Base-by-base conservation (phyloP, 805 yeast species). In the Cyberlindnera suaveolens region DNA sequence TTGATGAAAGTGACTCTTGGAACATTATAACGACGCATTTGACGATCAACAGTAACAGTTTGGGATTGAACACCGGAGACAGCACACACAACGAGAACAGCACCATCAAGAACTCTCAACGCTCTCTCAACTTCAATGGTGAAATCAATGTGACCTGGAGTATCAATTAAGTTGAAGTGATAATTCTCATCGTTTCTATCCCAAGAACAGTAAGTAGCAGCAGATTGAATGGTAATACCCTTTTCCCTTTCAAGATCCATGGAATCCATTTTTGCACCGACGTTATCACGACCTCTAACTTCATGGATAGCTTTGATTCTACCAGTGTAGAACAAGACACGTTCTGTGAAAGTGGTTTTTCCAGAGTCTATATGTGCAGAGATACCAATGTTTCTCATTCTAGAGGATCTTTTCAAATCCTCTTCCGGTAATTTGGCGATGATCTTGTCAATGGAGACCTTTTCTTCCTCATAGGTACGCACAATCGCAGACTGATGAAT, bases 71-170 rank as follows among this genome's bases (percentile, higher is more conserved):
- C 99, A 60, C 99, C 99, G 26, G 95, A 79, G 41, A 93, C 99
- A 16, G 99, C 99, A 75, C 99, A 93, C 16, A 93, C 97, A 42
- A 93, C 98, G 50, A 93, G 74, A 39, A 93, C 98, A 33, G 99
- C 99, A 68, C 99, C 99, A 64, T 93, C 99, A 47, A 93, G 71
- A 34, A 93, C 99, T 66, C 99, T 78, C 64, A 93, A 71, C n/a
- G 99, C 99, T 62, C 99, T 80, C 71, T 93, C 99, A 39, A 93
- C 99, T 68, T 93, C 99, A 58, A 93, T 91, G 42, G 99, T 93
- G 74, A 93, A 93, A 66, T 93, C 99, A 66, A 95, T 93, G 65
- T 93, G 99, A 34, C 99, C 99, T 3, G 99, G 99, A 7, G 99
- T 93, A 67, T 93, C 99, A 64, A 93, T 93, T 66, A 93, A 74